Conservation (phyloP, 2,329 filamentous ascomycete species). For the Cercospora sesami region DNA sequence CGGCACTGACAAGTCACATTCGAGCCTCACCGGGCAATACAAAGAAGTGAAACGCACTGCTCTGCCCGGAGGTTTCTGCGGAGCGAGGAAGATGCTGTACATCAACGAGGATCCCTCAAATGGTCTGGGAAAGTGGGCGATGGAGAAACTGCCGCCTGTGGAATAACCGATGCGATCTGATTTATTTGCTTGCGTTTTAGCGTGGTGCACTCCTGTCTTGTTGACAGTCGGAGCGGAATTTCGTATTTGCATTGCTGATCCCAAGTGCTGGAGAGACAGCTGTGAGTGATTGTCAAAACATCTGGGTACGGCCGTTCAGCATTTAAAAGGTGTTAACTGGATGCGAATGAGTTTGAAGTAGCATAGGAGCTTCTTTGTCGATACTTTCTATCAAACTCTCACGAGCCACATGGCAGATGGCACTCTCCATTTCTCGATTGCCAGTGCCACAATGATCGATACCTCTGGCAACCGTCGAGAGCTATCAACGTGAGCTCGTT, state of each 20-base stretch:
- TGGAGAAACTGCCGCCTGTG: slow-evolving; percentile 14
- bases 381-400: neutral
- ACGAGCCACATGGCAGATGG: neutral
- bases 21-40: slow-evolving; percentile 18
- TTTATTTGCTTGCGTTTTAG: slow-evolving; percentile 14
- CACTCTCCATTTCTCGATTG: neutral
- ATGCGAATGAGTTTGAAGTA: neutral
- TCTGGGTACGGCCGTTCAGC: slow-evolving; percentile 2
- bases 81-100: slow-evolving; percentile 22
- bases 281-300: slow-evolving; percentile 1
- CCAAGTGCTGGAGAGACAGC: slow-evolving; percentile 19
- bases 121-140: slow-evolving; percentile 22
- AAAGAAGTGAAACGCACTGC: slow-evolving; percentile 21
- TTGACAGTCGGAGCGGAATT: slow-evolving; percentile 1
- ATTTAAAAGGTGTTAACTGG: neutral
- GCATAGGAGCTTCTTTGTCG: neutral
- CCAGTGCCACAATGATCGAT: neutral
- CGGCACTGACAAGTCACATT: slow-evolving; percentile 14
- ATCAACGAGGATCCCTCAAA: slow-evolving; percentile 25
- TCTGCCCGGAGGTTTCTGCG: slow-evolving; percentile 27
- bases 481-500: neutral
- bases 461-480: neutral
- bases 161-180: neutral
- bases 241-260: slow-evolving; percentile 5
- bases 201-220: neutral